Base-by-base conservation (phyloP, 768 basidiomycete genomes). In the Daedaleopsis sinensis region DNA sequence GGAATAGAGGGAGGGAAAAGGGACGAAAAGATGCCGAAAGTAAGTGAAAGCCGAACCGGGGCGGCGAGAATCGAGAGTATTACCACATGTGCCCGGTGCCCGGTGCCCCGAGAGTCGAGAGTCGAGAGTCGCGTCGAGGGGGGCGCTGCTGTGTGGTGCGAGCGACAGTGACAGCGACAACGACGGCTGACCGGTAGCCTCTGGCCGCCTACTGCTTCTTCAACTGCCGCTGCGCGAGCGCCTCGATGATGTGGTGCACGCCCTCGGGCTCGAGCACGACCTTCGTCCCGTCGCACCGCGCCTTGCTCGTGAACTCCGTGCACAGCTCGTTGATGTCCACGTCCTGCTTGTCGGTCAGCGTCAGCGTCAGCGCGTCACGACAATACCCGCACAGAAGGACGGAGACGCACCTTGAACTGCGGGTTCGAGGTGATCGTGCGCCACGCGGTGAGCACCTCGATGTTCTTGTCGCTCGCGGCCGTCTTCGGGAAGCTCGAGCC, bases 381-480 rank as follows among this genome's bases (percentile, higher is more conserved):
- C 27, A 32, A 32, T 32, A 2, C 8, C 42, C 10, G 11, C 9
- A 10, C 15, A 13, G 0, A 50, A 27, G n/a, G 15, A 43, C 24
- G 4, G n/a, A n/a, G n/a, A 77, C 84, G 42, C 24, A 91, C 90
- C 82, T 89, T 90, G 73, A 89, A 93, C 68, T 84, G 79, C 3
- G 90, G 91, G 70, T 88, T 83, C 36, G 84, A 84, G 21, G 85
- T 88, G 67, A 94, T 90, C 67, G 78, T 87, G 65, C 85, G 77
- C 92, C 91, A 94, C 13, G 91, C 92, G 59, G 84, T 84, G 46
- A 91, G 78, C 21, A 93, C 87, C 72, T 92, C 89, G 13, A 93
- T 75, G 64, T 93, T 93, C 60, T 85, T 78, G 50, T 89, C 88
- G 68, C 81, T 90, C 75, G 87, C 82, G 63, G 81, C 73, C 16